phyloP scores from a whole-genome alignment of 768 basidiomycete species.

The Macrolepiota dolichaula region DNA sequence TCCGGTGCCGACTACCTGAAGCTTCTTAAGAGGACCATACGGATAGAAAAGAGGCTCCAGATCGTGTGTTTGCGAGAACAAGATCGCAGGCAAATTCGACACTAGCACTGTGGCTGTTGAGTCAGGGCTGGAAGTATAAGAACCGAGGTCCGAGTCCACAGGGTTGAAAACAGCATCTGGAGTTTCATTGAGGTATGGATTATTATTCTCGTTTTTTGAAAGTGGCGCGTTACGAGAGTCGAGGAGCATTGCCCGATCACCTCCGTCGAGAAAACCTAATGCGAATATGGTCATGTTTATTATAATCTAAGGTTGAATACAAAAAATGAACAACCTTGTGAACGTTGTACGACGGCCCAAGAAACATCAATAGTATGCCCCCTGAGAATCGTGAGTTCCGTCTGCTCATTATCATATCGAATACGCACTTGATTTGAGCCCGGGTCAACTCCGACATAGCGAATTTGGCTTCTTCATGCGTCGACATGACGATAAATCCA shows the following conservation, averaged over 20 bases:
- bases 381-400: conserved; percentile 29
- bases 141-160: conserved; percentile 24
- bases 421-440: conserved; percentile 61
- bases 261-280: conserved; percentile 77
- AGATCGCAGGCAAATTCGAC: conserved; percentile 57
- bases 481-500: conserved; percentile 80
- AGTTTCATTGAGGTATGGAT: conserved; percentile 23
- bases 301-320: neutral
- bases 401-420: neutral
- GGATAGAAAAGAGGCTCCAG: conserved; percentile 72
- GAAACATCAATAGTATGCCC: conserved; percentile 78
- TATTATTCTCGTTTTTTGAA: conserved; percentile 13
- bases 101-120: conserved; percentile 58
- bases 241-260: conserved; percentile 67
- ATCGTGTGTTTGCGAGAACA: conserved; percentile 67
- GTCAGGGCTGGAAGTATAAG: conserved; percentile 28
- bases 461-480: conserved; percentile 63
- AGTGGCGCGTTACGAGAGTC: conserved; percentile 39
- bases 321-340: conserved; percentile 51
- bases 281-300: conserved; percentile 1
- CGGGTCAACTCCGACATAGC: conserved; percentile 69
- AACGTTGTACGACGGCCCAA: conserved; percentile 87
- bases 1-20: conserved; percentile 46
- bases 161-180: conserved; percentile 27
- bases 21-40: conserved; percentile 63